phyloP scores from a whole-genome alignment of 169 alveolate species.

The Ichthyophthirius multifiliis region DNA sequence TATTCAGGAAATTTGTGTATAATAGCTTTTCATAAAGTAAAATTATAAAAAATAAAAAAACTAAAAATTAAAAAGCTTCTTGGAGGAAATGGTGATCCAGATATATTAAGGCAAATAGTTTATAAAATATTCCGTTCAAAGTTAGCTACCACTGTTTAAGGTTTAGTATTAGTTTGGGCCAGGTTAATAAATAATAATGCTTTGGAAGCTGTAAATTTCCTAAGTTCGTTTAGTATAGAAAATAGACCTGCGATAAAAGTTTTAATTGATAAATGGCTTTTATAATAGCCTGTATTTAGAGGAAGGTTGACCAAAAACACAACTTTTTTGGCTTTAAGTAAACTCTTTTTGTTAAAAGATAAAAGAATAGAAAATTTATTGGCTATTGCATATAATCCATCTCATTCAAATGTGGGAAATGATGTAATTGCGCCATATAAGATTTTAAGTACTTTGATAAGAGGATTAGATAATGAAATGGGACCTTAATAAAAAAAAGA shows the following conservation, averaged over 20 bases:
- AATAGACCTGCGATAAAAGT: slow-evolving; percentile 69
- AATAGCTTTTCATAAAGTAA: too few species aligned
- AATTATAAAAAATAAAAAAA: too few species aligned
- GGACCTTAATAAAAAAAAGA: slow-evolving; percentile 49
- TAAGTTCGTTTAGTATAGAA: slow-evolving; percentile 63
- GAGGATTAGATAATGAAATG: slow-evolving; percentile 73
- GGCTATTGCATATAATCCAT: slow-evolving; percentile 68
- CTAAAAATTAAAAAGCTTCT: neutral
- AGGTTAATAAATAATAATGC: slow-evolving; percentile 70
- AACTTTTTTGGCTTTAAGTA: slow-evolving; percentile 67
- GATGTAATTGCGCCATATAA: slow-evolving; percentile 76
- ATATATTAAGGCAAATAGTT: slow-evolving; percentile 62
- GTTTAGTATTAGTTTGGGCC: slow-evolving; percentile 70
- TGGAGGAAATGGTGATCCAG: slow-evolving; percentile 44
- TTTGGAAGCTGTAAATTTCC: slow-evolving; percentile 60
- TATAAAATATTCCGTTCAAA: slow-evolving; percentile 66
- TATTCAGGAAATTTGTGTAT: slow-evolving; percentile 23
- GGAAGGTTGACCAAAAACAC: slow-evolving; percentile 76
- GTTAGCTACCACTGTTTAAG: slow-evolving; percentile 75
- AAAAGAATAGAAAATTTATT: slow-evolving; percentile 52
- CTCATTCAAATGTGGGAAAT: slow-evolving; percentile 53
- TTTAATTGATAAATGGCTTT: slow-evolving; percentile 78
- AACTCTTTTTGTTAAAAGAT: slow-evolving; percentile 60
- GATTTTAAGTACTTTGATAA: slow-evolving; percentile 58
- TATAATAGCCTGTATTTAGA: slow-evolving; percentile 75